Conservation (phyloP, 129 eudicot genomes). For the Kitagawia praeruptora region DNA sequence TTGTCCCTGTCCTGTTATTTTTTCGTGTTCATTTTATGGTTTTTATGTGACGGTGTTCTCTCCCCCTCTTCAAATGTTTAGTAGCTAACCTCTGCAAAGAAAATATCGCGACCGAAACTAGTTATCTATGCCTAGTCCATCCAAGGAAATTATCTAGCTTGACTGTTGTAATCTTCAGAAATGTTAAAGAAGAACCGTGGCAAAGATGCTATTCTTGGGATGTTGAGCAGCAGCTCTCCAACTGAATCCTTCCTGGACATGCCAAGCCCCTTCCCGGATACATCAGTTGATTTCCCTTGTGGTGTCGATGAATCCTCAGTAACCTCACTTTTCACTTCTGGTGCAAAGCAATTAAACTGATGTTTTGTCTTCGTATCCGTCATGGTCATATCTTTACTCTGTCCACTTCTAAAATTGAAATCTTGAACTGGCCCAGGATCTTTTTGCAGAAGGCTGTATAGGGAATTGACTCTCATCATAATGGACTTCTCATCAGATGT, state of each 20-base stretch:
- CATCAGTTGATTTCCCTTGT: constrained; percentile 13
- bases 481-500: constrained; percentile 68
- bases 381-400: constrained; percentile 14
- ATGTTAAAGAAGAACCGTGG: constrained; percentile 63
- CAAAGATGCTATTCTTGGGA: constrained; percentile 80
- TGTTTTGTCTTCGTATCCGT: constrained; percentile 16
- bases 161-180: constrained; percentile 41
- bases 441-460: constrained; percentile 75
- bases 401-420: constrained; percentile 17
- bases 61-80: no score
- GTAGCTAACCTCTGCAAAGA: no score
- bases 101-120: no score
- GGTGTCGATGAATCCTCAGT: constrained; percentile 15
- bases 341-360: neutral
- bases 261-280: constrained; percentile 24
- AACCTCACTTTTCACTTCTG: constrained; percentile 21
- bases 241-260: constrained; percentile 82
- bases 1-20: no score
- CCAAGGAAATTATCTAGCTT: constrained; percentile 24
- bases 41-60: no score
- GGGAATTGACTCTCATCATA: constrained; percentile 81
- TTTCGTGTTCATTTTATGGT: no score
- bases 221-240: constrained; percentile 76
- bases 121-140: no score
- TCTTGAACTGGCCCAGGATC: constrained; percentile 35